These are phyloP conservation scores for Saprolegnia diclina DNA, from an alignment of 352 stramenopile species.

Conservation along the genomic window DNA sequence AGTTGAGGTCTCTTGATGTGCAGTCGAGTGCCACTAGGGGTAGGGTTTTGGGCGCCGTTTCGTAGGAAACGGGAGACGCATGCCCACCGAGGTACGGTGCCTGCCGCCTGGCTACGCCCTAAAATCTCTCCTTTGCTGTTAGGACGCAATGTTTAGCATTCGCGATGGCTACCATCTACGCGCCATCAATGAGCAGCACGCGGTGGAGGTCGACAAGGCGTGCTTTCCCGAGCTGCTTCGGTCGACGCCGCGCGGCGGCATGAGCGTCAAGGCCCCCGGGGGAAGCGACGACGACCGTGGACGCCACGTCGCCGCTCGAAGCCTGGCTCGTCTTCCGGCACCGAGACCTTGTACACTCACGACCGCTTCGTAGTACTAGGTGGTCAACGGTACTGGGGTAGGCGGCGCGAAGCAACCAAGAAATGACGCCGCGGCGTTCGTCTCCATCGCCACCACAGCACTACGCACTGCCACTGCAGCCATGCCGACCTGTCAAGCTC, in stretches of 20 bases:
- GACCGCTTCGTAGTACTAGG: background rate
- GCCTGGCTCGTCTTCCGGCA: constrained; percentile 22
- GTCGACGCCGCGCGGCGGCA: background rate
- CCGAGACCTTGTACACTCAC: background rate
- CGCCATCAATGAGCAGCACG: background rate
- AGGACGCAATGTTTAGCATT: constrained; percentile 17
- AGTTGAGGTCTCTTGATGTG: too few species aligned
- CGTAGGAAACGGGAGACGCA: too few species aligned
- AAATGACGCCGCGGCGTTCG: background rate
- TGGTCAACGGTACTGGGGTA: too few species aligned
- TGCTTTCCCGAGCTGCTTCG: constrained; percentile 15
- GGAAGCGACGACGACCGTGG: background rate
- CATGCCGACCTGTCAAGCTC: background rate
- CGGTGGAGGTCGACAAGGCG: background rate
- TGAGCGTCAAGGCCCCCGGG: background rate
- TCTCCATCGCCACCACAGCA: background rate
- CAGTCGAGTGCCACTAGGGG: too few species aligned
- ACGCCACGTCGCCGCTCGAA: constrained; percentile 3
- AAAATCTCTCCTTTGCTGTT: too few species aligned
- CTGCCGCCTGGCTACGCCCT: too few species aligned
- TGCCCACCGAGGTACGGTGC: too few species aligned
- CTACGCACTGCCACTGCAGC: constrained; percentile 16
- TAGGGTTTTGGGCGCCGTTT: too few species aligned
- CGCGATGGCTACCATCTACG: constrained; percentile 23
- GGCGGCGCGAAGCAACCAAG: background rate